Evolutionary conservation across 192 early-diverging fungal genomes (phyloP), one percentile per base, ranked within the genome.

Genomic region (Cetraspora pellucida): DNA sequence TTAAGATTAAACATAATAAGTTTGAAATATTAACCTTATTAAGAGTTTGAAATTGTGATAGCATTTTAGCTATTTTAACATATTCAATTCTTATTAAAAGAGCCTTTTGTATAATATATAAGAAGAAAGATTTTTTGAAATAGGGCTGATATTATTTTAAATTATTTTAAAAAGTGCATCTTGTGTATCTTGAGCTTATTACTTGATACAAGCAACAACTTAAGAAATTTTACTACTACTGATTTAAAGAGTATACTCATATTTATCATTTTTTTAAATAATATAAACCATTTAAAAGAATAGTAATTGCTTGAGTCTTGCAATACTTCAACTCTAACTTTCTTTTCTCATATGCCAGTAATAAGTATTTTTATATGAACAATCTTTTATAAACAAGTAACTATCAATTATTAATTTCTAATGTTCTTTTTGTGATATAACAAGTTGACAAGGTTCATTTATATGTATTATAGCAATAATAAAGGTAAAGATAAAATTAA

Each of bases 341-440:
- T 50, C 13, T 47, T 71, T 71, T 47, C 31, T 71, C 46, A 49
- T 46, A 71, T 2, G 46, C 68, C 68, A 71, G 17, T 71, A 71
- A 52, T 11, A 71, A 17, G 28, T 65, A 65, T 65, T 28, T 9
- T 64, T 25, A n/a, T n/a, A n/a, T 17, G 7, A 3, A 10, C 10
- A 37, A 5, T 37, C 31, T 37, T 37, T 37, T 37, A 37, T 5
- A 3, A 37, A 5, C 5, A 37, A 37, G 31, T 37, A 37, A 37
- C 31, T 5, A 37, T 37, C 2, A 37, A 37, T 5, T 1, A 3
- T 37, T 37, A 37, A 37, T 37, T 37, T 37, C 5, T 3, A 1
- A 3, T 37, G 1, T 37, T 5, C 31, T 5, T 37, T 37, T 37
- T 37, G 31, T 3, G 31, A 37, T 1, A 5, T 37, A 37, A 37